Evolutionary conservation across 352 stramenopile species (phyloP).

Genomic region (Pythium rhizo-oryzae): DNA sequence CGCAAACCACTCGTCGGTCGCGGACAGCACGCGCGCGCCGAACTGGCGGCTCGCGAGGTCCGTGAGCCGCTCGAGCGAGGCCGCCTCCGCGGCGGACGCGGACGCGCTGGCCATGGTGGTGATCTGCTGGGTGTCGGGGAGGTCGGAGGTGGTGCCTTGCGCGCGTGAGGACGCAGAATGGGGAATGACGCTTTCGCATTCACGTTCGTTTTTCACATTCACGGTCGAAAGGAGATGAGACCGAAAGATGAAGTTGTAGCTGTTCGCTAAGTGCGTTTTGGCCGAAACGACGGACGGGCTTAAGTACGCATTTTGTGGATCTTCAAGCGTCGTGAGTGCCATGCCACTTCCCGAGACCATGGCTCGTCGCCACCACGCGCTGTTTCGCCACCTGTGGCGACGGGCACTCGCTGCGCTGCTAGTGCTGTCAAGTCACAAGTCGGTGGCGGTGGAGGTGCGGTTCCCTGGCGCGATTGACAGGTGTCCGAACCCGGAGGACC

Average conservation of each 20-base stretch:
- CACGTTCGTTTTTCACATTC: neutral
- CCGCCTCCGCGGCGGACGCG: neutral
- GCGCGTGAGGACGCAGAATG: neutral
- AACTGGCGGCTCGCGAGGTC: constrained; percentile 66
- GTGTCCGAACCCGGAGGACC: constrained; percentile 24
- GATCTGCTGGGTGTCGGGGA: neutral
- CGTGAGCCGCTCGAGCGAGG: constrained; percentile 43
- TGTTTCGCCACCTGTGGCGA: neutral
- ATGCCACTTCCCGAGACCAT: no score
- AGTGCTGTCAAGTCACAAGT: neutral
- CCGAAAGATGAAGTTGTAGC: neutral
- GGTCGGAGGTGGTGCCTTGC: neutral
- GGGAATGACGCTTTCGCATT: neutral
- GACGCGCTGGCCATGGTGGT: neutral
- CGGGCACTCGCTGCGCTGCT: neutral
- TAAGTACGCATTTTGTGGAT: neutral
- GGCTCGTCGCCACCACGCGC: no score
- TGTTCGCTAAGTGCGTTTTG: neutral
- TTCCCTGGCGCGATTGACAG: constrained; percentile 5
- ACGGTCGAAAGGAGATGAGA: neutral
- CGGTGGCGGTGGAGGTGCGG: neutral
- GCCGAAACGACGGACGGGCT: no score
- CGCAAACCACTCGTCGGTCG: constrained; percentile 95
- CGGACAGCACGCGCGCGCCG: constrained; percentile 84
- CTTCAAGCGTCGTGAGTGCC: neutral